Conservation (phyloP, 805 yeast species). For the Metschnikowia proteae region DNA sequence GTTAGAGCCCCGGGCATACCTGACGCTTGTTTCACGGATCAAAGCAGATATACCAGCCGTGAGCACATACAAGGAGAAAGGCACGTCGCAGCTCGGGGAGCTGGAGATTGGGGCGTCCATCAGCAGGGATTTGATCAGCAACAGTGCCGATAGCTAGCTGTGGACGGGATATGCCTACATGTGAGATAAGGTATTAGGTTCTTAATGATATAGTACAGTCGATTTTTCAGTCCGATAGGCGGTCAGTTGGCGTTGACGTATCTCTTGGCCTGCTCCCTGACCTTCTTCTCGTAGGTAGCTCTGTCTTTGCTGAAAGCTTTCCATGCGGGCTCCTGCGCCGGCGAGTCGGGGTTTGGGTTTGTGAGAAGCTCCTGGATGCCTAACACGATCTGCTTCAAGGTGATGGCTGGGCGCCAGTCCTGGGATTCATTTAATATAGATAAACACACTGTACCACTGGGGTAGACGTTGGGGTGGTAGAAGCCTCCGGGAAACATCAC, state of each 20-base stretch:
- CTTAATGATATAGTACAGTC: constrained; percentile 6
- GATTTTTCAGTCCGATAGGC: neutral
- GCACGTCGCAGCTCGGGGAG: constrained; percentile 68
- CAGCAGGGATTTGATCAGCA: constrained; percentile 50
- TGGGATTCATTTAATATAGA: constrained; percentile 91
- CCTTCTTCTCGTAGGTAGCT: constrained; percentile 67
- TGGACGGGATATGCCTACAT: neutral
- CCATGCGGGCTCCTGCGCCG: constrained; percentile 98
- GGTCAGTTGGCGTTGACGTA: constrained; percentile 29
- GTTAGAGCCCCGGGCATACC: constrained; percentile 92
- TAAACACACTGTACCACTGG: constrained; percentile 94
- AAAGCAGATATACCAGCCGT: constrained; percentile 98
- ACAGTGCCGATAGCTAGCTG: constrained; percentile 18
- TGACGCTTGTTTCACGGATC: constrained; percentile 81
- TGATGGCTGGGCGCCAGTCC: constrained; percentile 98
- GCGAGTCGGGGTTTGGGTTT: constrained; percentile 90
- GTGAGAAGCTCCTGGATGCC: constrained; percentile 91
- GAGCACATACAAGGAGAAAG: constrained; percentile 92
- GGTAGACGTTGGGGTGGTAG: constrained; percentile 96
- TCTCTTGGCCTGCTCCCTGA: constrained; percentile 67
- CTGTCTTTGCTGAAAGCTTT: constrained; percentile 72
- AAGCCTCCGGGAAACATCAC: constrained; percentile 85
- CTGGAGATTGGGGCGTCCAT: constrained; percentile 35
- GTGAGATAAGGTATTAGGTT: neutral
- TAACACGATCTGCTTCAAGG: constrained; percentile 79